These are phyloP conservation scores for Chloris gayana DNA, from an alignment of 176 grass and related monocot species.

Conservation along the genomic window DNA sequence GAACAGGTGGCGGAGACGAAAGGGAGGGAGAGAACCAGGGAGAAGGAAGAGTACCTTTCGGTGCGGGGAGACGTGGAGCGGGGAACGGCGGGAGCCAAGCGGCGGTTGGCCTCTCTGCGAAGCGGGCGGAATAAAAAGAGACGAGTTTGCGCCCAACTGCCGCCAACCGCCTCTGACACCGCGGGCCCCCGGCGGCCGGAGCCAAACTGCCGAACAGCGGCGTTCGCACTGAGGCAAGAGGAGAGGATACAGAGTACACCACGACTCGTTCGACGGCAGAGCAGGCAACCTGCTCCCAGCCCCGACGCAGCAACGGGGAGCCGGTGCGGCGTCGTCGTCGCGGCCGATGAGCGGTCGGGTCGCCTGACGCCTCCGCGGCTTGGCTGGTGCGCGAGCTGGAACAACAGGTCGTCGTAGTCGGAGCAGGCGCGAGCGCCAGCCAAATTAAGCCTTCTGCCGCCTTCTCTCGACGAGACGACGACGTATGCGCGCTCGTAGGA, in stretches of 20 bases:
- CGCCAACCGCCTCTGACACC: conserved; percentile 37
- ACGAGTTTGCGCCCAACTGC: conserved; percentile 36
- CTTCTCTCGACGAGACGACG: neutral
- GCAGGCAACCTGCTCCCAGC: neutral
- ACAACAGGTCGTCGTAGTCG: neutral
- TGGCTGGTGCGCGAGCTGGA: neutral
- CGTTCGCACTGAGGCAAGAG: neutral
- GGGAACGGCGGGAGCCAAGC: neutral
- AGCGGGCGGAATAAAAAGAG: conserved; percentile 31
- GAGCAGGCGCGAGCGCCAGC: neutral
- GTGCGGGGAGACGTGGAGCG: conserved; percentile 8
- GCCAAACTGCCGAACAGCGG: neutral
- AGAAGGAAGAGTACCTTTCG: conserved; percentile 23
- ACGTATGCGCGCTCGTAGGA: neutral
- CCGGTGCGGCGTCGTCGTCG: conserved; percentile 51
- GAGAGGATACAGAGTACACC: neutral
- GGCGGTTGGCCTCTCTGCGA: conserved; percentile 18
- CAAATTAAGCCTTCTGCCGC: no score
- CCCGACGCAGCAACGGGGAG: neutral
- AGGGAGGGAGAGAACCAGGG: neutral
- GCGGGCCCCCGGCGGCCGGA: neutral
- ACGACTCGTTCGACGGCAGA: neutral
- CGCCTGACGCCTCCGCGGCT: neutral
- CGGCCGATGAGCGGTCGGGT: conserved; percentile 39
- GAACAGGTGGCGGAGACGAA: conserved; percentile 34